Evolutionary conservation across 805 yeast genomes (phyloP).

Genomic region (Candida fluviatilis): DNA sequence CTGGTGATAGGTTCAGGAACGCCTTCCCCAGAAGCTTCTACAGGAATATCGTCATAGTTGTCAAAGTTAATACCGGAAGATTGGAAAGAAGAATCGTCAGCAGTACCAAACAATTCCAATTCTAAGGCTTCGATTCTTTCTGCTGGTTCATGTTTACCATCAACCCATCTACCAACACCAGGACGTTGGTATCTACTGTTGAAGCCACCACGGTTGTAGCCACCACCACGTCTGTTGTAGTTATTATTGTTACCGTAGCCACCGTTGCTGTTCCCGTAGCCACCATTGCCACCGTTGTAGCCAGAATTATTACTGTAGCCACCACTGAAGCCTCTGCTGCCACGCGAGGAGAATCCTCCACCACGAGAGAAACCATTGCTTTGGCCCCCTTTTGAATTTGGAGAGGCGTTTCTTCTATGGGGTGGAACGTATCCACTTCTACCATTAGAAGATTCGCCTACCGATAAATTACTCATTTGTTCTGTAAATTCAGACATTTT

Average conservation of each 20-base stretch:
- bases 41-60: constrained; percentile 97
- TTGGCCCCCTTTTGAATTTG: constrained; percentile 14
- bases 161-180: constrained; percentile 77
- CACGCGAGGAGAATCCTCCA: constrained; percentile 1
- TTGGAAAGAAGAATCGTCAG: constrained; percentile 72
- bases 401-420: constrained; percentile 41
- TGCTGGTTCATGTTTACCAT: constrained; percentile 87
- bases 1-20: constrained; percentile 91
- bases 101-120: constrained; percentile 76
- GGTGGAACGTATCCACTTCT: constrained; percentile 53
- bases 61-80: constrained; percentile 98
- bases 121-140: constrained; percentile 67
- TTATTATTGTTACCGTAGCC: constrained; percentile 20
- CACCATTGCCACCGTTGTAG: constrained; percentile 11
- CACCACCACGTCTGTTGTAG: constrained; percentile 27
- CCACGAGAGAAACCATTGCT: constrained; percentile 9
- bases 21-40: constrained; percentile 92
- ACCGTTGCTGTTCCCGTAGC: constrained; percentile 17
- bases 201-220: constrained; percentile 25
- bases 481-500: constrained; percentile 55
- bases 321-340: constrained; percentile 9
- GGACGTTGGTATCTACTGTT: constrained; percentile 31
- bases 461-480: constrained; percentile 53
- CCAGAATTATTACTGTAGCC: constrained; percentile 11
- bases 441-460: constrained; percentile 32